Base-by-base conservation (phyloP, 345 rosid species). In the Mallotus nudiflorus region DNA sequence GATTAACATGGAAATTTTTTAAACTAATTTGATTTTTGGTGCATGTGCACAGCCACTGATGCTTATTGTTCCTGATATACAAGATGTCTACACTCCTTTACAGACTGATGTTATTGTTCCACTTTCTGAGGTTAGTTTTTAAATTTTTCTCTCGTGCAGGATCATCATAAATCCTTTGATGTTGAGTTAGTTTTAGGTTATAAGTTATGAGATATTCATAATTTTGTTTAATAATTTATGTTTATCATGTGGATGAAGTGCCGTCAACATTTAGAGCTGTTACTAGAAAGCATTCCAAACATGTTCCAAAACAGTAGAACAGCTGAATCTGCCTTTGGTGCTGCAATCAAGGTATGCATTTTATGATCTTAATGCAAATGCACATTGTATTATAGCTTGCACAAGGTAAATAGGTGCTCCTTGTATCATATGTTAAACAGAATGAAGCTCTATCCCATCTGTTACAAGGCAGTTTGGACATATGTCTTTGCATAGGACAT, bases 281-380 rank as follows among this genome's bases (percentile, higher is more conserved):
- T 92, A 83, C 83, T 96, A 79, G 99, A 96, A 75, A 92, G 87
- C 78, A 96, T 96, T 78, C 99, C 99, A 58, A 82, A 87, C 53
- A 89, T 92, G 98, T 96, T 96, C 82, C 88, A 88, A 81, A 87
- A 80, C 79, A 89, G 84, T 82, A 85, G 75, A 84, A 89, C 85
- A 63, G 91, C 94, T 52, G 99, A 96, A 82, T 96, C 99, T 55
- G 91, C 98, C 73, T 96, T 96, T 80, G 96, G 98, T 82, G 98
- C 99, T 62, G 98, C 98, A 72, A 84, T 89, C 71, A 88, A 92
- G 97, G 99, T 91, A 82, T 77, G 67, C 20, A 35, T 62, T 80
- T 61, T 71, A 14, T 13, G 50, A 10, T 19, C 27, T 27, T 22
- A 65, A 19, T 27, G 37, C 6, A 33, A 6, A 2, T 2, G 6